These are phyloP conservation scores for Linnemannia exigua DNA, from an alignment of 192 early-diverging fungal genomes.

Conservation along the genomic window DNA sequence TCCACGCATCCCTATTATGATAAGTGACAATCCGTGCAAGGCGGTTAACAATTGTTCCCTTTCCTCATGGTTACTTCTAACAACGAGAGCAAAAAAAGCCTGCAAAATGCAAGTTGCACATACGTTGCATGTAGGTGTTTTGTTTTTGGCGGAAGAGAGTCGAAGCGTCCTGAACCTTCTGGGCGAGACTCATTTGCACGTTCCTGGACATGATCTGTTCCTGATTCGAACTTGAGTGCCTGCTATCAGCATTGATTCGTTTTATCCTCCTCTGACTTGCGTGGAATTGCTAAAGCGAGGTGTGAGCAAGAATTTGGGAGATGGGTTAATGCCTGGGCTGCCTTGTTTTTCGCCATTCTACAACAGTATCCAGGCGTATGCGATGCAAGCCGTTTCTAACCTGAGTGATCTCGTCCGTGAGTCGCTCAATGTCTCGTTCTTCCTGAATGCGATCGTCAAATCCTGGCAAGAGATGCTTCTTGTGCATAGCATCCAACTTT, in stretches of 20 bases:
- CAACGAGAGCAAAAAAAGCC: neutral
- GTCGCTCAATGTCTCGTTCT: conserved; percentile 83
- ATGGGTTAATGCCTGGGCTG: neutral
- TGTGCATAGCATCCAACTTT: conserved; percentile 86
- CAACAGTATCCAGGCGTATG: too few species aligned
- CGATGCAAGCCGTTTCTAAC: conserved; percentile 52
- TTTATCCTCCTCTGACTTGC: conserved; percentile 85
- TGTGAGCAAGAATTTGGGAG: neutral
- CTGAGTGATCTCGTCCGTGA: conserved; percentile 88
- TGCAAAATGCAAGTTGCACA: neutral
- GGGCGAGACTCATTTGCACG: conserved; percentile 91
- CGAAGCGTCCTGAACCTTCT: conserved; percentile 91
- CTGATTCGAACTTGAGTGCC: conserved; percentile 65
- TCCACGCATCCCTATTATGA: conserved; percentile 40
- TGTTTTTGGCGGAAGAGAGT: conserved; percentile 88
- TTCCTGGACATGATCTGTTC: conserved; percentile 81
- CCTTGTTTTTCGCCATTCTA: too few species aligned
- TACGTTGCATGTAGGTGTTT: conserved; percentile 90
- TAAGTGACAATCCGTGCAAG: neutral
- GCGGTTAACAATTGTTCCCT: neutral
- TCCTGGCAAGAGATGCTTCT: conserved; percentile 91
- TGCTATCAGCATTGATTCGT: conserved; percentile 70
- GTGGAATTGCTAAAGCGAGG: conserved; percentile 79
- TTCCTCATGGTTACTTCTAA: neutral
- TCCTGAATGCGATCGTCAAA: conserved; percentile 91